A percentile compares a stretch with the other conserved stretches of the same genome.
Conservation (phyloP, 768 basidiomycete species). For the Agrocybe praecox region DNA sequence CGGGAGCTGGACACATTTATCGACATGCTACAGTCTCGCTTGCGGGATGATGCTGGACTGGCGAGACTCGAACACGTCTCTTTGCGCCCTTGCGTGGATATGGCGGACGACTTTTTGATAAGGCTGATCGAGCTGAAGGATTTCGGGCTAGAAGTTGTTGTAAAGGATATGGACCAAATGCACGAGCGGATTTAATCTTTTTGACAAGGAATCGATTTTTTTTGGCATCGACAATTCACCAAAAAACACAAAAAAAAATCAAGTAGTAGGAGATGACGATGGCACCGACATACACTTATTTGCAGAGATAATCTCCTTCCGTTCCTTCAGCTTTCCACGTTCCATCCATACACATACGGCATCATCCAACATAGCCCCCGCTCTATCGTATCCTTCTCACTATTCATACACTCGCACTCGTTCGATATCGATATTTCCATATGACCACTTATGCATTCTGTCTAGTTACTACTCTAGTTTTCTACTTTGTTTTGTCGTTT, state of each 20-base stretch:
- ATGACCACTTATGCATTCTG: conserved; percentile 1
- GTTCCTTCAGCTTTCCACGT: background rate
- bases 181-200: background rate
- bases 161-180: conserved; percentile 6
- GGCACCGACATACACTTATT: background rate
- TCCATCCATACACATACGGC: too few relatives aligned
- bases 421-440: too few relatives aligned
- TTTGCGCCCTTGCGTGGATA: conserved; percentile 22
- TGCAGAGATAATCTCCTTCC: background rate
- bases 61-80: conserved; percentile 28
- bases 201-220: background rate
- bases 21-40: conserved; percentile 37
- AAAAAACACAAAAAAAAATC: background rate
- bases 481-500: conserved; percentile 8
- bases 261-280: background rate
- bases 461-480: conserved; percentile 4
- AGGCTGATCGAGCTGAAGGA: conserved; percentile 27
- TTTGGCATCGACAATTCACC: background rate
- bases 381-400: background rate
- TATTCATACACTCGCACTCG: background rate
- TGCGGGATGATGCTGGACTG: conserved; percentile 24
- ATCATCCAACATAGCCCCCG: background rate
- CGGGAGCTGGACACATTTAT: conserved; percentile 31
- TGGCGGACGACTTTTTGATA: conserved; percentile 27
- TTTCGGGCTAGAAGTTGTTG: conserved; percentile 25